phyloP scores from a whole-genome alignment of 352 stramenopile genomes.

The Pythium insidiosum region DNA sequence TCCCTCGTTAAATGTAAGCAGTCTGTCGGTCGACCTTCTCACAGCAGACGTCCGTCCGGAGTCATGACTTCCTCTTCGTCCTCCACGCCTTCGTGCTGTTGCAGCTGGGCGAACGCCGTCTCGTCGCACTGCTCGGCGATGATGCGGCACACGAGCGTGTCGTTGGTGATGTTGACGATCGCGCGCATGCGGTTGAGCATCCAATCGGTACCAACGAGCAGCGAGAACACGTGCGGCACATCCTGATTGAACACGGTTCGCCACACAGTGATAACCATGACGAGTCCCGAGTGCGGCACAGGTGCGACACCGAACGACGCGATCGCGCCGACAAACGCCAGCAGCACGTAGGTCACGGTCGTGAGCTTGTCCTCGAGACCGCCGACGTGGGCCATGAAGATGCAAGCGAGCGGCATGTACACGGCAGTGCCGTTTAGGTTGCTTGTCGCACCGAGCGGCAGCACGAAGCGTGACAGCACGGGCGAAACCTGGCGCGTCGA shows the following conservation, averaged over 20 bases:
- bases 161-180: constrained; percentile 79
- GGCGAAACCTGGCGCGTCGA: constrained; percentile 50
- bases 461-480: constrained; percentile 48
- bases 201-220: constrained; percentile 65
- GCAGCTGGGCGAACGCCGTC: constrained; percentile 12
- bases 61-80: no score
- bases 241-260: constrained; percentile 51
- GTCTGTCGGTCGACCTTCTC: no score
- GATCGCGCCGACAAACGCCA: constrained; percentile 60
- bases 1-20: no score
- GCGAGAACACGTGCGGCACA: constrained; percentile 51
- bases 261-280: constrained; percentile 79
- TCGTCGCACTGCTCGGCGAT: constrained; percentile 70
- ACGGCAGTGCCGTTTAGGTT: constrained; percentile 71
- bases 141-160: constrained; percentile 71
- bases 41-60: no score
- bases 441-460: constrained; percentile 56
- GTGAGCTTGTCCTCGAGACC: constrained; percentile 48
- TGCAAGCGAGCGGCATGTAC: constrained; percentile 64
- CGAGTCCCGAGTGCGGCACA: constrained; percentile 60
- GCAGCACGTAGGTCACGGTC: constrained; percentile 41
- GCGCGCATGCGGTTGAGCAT: constrained; percentile 65
- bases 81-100: no score
- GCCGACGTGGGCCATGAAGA: constrained; percentile 66
- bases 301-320: constrained; percentile 62